phyloP scores from a whole-genome alignment of 73 alveolate genomes.

The Paramecium sonneborni region DNA sequence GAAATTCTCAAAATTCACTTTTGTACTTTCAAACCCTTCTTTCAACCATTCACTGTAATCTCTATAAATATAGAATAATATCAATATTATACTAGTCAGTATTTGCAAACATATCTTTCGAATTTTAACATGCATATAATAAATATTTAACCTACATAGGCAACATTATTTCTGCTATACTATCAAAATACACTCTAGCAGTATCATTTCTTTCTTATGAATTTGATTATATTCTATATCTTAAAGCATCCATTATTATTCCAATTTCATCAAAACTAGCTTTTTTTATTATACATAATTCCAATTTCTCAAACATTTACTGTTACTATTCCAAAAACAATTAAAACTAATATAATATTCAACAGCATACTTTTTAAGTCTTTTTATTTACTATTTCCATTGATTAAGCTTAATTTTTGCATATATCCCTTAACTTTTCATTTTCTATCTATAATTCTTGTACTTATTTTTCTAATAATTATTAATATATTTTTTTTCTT shows the following conservation, averaged over 20 bases:
- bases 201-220: constrained; percentile 26
- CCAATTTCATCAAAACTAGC: not conserved
- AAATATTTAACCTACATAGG: constrained; percentile 24
- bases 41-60: constrained; percentile 28
- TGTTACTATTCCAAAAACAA: not conserved
- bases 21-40: not conserved
- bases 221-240: constrained; percentile 42
- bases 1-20: not conserved
- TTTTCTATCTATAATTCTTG: constrained; percentile 30
- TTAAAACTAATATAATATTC: not conserved
- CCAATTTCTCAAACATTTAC: constrained; percentile 8
- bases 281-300: not conserved
- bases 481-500: constrained; percentile 36
- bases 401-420: not conserved
- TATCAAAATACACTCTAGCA: constrained; percentile 42
- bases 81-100: not conserved
- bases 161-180: constrained; percentile 12
- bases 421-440: constrained; percentile 21
- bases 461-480: constrained; percentile 14
- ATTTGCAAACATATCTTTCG: constrained; percentile 38
- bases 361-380: not conserved
- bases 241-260: constrained; percentile 2
- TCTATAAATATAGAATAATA: not conserved
- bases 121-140: not conserved
- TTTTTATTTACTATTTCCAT: constrained; percentile 16